phyloP scores from a whole-genome alignment of 768 basidiomycete species.

The Chalciporus pseudorubinellus region DNA sequence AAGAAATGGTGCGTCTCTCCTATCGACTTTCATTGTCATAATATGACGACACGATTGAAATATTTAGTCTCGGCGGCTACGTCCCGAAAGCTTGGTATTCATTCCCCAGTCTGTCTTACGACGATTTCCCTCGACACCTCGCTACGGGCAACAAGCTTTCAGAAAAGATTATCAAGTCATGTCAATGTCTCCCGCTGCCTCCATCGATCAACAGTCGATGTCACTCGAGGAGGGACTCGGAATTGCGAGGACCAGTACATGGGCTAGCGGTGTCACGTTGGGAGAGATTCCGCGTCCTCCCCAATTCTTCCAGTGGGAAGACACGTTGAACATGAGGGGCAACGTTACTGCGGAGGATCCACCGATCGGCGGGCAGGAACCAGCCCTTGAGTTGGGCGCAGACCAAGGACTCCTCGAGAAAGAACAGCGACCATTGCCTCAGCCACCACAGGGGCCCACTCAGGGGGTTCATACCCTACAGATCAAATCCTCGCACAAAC shows the following conservation, averaged over 20 bases:
- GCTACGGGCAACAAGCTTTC: not conserved
- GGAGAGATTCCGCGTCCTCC: slow-evolving; percentile 1
- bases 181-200: not conserved
- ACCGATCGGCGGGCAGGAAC: not conserved
- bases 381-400: not conserved
- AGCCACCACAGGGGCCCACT: not conserved
- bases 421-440: not conserved
- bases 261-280: not conserved
- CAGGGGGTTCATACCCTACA: not conserved
- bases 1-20: slow-evolving; percentile 10
- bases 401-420: not conserved
- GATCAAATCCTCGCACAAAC: not conserved
- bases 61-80: slow-evolving; percentile 7
- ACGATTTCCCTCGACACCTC: slow-evolving; percentile 18
- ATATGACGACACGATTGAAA: not conserved
- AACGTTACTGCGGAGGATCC: not conserved
- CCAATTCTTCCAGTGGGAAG: not conserved
- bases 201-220: not conserved
- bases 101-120: slow-evolving; percentile 27
- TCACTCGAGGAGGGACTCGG: not conserved
- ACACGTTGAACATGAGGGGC: not conserved
- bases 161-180: not conserved
- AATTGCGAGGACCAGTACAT: slow-evolving; percentile 1
- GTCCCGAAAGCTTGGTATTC: slow-evolving; percentile 23
- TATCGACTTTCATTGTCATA: not conserved